Conservation (phyloP, 768 basidiomycete genomes). For the Leucocoprinus leucothites region DNA sequence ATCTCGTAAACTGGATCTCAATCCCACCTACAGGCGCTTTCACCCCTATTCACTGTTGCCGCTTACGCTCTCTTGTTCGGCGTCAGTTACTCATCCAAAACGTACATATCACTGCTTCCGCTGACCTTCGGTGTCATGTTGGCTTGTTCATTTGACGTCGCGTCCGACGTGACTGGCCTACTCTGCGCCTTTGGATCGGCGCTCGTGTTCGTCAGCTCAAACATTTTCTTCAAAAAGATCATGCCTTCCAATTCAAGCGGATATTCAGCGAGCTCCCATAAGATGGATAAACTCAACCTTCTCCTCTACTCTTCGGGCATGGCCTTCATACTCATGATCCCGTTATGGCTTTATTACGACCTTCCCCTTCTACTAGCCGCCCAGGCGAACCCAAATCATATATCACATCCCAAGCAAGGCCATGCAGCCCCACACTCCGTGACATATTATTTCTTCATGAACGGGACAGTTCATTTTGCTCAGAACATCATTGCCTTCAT, state of each 20-base stretch:
- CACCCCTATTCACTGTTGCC: conserved; percentile 94
- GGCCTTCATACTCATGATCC: conserved; percentile 95
- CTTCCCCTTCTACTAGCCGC: conserved; percentile 61
- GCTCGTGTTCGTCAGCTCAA: conserved; percentile 93
- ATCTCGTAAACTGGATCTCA: neutral
- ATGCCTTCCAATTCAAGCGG: conserved; percentile 66
- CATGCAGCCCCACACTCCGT: conserved; percentile 60
- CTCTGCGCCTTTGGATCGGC: conserved; percentile 97
- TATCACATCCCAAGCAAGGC: conserved; percentile 43
- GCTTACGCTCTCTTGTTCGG: conserved; percentile 93
- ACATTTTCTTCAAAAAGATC: conserved; percentile 99
- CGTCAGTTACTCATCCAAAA: conserved; percentile 88
- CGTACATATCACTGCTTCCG: conserved; percentile 92
- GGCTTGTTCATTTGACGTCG: conserved; percentile 90
- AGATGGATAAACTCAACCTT: conserved; percentile 96
- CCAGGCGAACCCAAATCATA: conserved; percentile 33
- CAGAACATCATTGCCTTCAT: conserved; percentile 98
- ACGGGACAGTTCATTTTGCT: conserved; percentile 93
- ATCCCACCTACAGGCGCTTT: conserved; percentile 66
- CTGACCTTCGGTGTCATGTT: conserved; percentile 97
- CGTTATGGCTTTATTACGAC: conserved; percentile 91
- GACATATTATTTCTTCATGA: conserved; percentile 81
- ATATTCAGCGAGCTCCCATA: conserved; percentile 48
- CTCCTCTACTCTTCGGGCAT: conserved; percentile 91
- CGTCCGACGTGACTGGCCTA: conserved; percentile 83